A percentile compares a stretch with the other conserved stretches of the same genome.
phyloP scores from a whole-genome alignment of 768 basidiomycete species.

The Cystobasidium onofrii region DNA sequence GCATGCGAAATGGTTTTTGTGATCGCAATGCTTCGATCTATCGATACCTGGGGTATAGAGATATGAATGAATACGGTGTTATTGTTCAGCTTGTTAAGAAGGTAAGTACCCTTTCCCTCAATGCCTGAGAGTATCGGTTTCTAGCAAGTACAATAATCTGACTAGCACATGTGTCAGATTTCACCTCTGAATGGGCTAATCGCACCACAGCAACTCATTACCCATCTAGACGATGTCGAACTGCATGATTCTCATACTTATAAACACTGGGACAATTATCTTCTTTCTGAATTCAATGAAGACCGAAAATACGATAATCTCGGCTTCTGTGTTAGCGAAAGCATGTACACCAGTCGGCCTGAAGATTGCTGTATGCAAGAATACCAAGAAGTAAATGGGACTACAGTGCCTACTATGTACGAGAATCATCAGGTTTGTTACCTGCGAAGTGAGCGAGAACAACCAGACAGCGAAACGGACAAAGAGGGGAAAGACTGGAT shows the following conservation, averaged over 20 bases:
- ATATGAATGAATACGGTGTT: slow-evolving; percentile 8
- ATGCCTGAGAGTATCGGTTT: no score
- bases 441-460: neutral
- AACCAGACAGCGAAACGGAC: neutral
- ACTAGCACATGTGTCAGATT: no score
- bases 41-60: neutral
- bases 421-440: neutral
- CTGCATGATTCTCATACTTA: slow-evolving; percentile 7
- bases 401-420: neutral
- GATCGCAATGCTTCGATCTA: neutral
- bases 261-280: slow-evolving; percentile 22
- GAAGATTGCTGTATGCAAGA: neutral
- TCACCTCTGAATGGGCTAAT: slow-evolving; percentile 10
- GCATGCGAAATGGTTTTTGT: neutral
- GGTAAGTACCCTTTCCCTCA: no score
- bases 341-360: neutral
- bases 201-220: neutral
- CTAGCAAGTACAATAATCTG: no score
- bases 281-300: neutral
- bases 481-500: no score
- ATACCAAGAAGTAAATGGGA: neutral
- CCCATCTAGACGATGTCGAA: slow-evolving; percentile 29
- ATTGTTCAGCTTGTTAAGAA: neutral
- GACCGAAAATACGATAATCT: neutral
- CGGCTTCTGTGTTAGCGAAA: neutral